These are phyloP conservation scores for Trichaptum fuscoviolaceum DNA, from an alignment of 768 basidiomycete species.

Conservation along the genomic window DNA sequence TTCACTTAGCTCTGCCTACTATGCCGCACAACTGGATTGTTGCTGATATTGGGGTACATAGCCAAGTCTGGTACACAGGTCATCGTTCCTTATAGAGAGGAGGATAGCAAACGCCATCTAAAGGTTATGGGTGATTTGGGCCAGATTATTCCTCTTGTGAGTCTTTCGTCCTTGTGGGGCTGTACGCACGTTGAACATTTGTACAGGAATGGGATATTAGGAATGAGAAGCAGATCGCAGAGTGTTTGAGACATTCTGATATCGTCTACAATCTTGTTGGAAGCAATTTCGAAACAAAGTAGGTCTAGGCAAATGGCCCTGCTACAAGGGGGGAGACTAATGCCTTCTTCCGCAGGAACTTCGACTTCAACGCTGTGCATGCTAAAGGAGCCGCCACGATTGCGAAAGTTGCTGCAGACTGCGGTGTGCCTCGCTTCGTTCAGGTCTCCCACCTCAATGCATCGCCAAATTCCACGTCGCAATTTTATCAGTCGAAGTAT, in stretches of 20 bases:
- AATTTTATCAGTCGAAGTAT: conserved; percentile 85
- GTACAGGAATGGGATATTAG: conserved; percentile 92
- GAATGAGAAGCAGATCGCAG: conserved; percentile 85
- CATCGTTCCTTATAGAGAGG: conserved; percentile 90
- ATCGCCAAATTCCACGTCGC: conserved; percentile 66
- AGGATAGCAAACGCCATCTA: conserved; percentile 85
- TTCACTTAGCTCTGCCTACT: background rate
- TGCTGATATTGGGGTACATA: conserved; percentile 22
- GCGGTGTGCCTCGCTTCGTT: conserved; percentile 78
- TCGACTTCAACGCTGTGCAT: conserved; percentile 75
- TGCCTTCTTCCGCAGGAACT: conserved; percentile 61
- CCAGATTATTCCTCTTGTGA: conserved; percentile 91
- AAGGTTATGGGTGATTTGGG: conserved; percentile 96
- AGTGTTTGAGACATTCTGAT: conserved; percentile 92
- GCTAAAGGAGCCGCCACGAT: conserved; percentile 79
- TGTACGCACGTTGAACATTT: background rate
- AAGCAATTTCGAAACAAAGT: conserved; percentile 95
- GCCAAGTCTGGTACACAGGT: conserved; percentile 92
- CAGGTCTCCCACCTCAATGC: conserved; percentile 97
- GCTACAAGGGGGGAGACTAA: background rate
- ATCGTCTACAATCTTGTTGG: conserved; percentile 96
- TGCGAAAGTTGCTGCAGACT: conserved; percentile 72
- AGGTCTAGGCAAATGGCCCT: conserved; percentile 16
- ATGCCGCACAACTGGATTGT: background rate
- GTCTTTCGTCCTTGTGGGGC: conserved; percentile 12